Evolutionary conservation across 108 stramenopile species (phyloP).

Genomic region (Pseudonitzschia delicatissima): DNA sequence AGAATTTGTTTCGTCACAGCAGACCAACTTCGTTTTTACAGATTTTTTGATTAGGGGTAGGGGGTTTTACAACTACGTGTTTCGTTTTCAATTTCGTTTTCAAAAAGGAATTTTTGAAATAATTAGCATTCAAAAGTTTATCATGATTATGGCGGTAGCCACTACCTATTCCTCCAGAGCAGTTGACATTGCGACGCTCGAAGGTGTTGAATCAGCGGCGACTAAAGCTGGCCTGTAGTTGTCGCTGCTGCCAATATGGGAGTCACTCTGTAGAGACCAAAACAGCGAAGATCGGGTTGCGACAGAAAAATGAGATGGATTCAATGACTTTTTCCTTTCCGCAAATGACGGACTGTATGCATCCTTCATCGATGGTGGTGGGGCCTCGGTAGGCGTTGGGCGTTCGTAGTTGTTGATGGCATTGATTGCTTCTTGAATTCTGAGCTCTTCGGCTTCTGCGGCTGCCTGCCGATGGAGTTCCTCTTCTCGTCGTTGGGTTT

Average conservation of each 20-base stretch:
- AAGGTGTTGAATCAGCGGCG: background rate
- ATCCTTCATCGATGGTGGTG: background rate
- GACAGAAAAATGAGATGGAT: conserved; percentile 5
- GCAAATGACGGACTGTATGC: conserved; percentile 5
- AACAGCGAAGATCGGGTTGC: background rate
- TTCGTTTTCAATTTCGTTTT: too few species aligned
- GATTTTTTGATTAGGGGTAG: too few species aligned
- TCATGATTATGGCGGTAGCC: too few species aligned
- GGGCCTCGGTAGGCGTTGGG: background rate
- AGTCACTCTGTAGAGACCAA: conserved; percentile 5
- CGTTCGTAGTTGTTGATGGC: background rate
- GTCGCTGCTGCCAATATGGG: conserved; percentile 4
- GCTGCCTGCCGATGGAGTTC: background rate
- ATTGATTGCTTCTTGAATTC: background rate
- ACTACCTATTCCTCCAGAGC: background rate
- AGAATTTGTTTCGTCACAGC: too few species aligned
- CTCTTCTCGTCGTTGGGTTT: conserved; percentile 7
- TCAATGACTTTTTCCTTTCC: conserved; percentile 1
- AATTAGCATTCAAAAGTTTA: too few species aligned
- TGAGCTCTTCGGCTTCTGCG: background rate
- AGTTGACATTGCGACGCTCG: background rate
- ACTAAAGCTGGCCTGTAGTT: conserved; percentile 9
- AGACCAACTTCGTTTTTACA: too few species aligned
- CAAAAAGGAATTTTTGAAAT: too few species aligned
- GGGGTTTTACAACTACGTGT: too few species aligned